Conservation (phyloP, 2,329 filamentous ascomycete genomes). For the Pyricularia grisea region DNA sequence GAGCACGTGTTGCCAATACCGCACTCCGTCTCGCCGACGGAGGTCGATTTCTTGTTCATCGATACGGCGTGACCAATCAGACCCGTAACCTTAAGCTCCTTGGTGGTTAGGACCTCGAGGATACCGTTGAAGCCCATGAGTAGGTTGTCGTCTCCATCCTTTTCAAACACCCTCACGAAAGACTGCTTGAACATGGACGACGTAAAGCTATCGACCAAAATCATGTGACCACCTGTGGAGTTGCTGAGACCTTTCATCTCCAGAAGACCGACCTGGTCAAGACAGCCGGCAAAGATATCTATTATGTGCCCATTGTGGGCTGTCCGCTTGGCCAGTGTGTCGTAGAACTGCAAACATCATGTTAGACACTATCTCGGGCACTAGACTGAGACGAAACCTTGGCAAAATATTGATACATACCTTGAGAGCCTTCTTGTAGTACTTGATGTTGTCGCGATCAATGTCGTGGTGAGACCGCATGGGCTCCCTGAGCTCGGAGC, state of each 20-base stretch:
- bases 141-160: slow-evolving; percentile 88
- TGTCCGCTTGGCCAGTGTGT: slow-evolving; percentile 83
- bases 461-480: slow-evolving; percentile 99
- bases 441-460: slow-evolving; percentile 97
- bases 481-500: slow-evolving; percentile 87
- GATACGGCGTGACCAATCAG: slow-evolving; percentile 95
- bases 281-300: slow-evolving; percentile 93
- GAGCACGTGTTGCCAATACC: slow-evolving; percentile 98
- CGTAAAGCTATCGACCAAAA: slow-evolving; percentile 95
- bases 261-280: slow-evolving; percentile 92
- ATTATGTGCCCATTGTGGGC: slow-evolving; percentile 96
- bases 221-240: slow-evolving; percentile 95
- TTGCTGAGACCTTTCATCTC: slow-evolving; percentile 98
- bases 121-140: slow-evolving; percentile 98
- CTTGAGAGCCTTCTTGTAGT: slow-evolving; percentile 98
- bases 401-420: slow-evolving; percentile 30
- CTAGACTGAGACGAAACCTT: background rate
- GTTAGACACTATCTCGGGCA: slow-evolving; percentile 11
- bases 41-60: slow-evolving; percentile 94
- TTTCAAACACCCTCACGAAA: slow-evolving; percentile 93
- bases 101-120: slow-evolving; percentile 90
- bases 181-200: slow-evolving; percentile 99
- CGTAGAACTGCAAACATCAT: slow-evolving; percentile 62
- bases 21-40: slow-evolving; percentile 94
- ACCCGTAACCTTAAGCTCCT: slow-evolving; percentile 95